Base-by-base conservation (phyloP, 73 alveolate genomes). In the Chromera velia region DNA sequence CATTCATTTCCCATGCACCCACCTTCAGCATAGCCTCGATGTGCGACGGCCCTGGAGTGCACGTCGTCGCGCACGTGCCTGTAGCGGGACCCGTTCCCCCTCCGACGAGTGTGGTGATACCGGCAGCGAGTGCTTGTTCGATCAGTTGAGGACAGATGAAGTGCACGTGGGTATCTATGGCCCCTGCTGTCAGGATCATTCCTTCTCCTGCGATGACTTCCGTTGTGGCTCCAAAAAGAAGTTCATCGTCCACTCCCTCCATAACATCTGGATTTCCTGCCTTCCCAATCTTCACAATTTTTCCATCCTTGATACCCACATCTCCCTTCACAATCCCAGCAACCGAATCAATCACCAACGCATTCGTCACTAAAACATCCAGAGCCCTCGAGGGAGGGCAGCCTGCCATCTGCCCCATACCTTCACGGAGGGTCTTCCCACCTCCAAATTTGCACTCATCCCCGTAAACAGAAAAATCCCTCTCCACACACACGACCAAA, bases 51-150 rank as follows among this genome's bases (percentile, higher is more conserved):
- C 79, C 30, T 9, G 86, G 80, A 31, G 86, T 79, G 62, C 86
- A 79, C 28, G 86, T 79, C 28, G 86, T 79, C 46, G 86, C 86
- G 32, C 70, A 70, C 32, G 86, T 79, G 49, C 86, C 86, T 0
- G 86, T 79, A 28, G 86, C 86, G n/a, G 86, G 86, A 27, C 86
- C 86, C 0, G 86, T 79, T 65, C 86, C 85, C 33, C 85, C 85
- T 0, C 85, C 85, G 24, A 66, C 48, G 74, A 79, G 70, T 10
- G 85, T 79, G 33, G 85, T 79, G 55, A 79, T 70, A 26, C 85
- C 85, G 4, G 55, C 55, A 40, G 85, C 85, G 49, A 79, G 49
- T 33, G 85, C 85, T 29, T 79, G 80, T 26, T 79, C 73, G 32
- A 45, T 47, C 74, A 63, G 80, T 73, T 79, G 85, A 0, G 85